Percentiles rank a stretch among this genome's conserved stretches.
These are phyloP conservation scores for Neurospora sp. DNA, from an alignment of 495 filamentous ascomycete genomes.

Conservation along the genomic window DNA sequence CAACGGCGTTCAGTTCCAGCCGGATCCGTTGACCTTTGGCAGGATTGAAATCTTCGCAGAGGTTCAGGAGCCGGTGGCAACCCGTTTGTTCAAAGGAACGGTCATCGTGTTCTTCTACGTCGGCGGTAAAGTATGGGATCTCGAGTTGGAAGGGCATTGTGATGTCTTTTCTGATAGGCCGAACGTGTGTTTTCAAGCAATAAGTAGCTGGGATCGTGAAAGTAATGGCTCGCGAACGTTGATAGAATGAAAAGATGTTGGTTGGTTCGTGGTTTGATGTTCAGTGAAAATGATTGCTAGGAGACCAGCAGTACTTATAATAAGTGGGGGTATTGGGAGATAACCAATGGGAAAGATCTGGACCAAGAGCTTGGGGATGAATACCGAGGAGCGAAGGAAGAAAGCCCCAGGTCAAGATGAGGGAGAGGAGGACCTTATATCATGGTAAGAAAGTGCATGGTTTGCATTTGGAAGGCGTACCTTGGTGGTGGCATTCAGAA, in stretches of 20 bases:
- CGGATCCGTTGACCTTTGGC: background rate
- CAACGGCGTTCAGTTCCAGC: constrained; percentile 30
- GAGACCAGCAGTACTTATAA: background rate
- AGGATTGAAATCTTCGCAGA: background rate
- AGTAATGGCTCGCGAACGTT: background rate
- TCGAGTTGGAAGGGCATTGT: constrained; percentile 16
- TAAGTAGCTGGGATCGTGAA: background rate
- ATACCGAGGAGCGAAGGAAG: background rate
- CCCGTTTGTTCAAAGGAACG: constrained; percentile 16
- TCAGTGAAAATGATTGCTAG: background rate
- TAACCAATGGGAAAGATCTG: background rate
- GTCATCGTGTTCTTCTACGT: constrained; percentile 9
- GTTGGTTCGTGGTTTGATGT: background rate
- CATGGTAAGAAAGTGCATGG: background rate
- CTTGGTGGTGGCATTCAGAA: background rate
- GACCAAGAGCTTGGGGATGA: background rate
- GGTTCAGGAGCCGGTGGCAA: background rate
- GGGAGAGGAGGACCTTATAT: background rate
- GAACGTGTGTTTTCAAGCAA: background rate
- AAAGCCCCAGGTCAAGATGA: background rate
- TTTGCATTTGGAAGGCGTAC: background rate
- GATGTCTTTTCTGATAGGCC: background rate
- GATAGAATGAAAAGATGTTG: background rate
- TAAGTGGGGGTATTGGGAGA: background rate
- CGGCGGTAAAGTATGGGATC: constrained; percentile 31